phyloP scores from a whole-genome alignment of 2,329 filamentous ascomycete species.

The Neodidymelliopsis sp. region DNA sequence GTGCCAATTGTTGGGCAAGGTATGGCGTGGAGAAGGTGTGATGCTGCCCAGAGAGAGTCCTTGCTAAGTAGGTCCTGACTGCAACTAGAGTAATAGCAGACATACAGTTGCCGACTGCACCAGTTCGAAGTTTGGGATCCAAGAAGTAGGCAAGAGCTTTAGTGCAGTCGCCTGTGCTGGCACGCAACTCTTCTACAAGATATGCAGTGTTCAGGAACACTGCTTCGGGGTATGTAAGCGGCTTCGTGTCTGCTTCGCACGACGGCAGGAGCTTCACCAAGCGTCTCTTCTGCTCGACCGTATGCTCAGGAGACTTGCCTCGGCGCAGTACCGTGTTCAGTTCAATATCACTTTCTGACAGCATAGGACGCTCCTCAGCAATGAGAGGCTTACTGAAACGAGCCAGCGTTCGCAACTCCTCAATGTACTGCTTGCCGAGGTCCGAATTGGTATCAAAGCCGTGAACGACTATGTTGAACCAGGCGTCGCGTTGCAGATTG shows the following conservation, averaged over 20 bases:
- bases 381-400: slow-evolving; percentile 87
- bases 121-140: slow-evolving; percentile 78
- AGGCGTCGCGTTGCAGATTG: slow-evolving; percentile 83
- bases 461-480: slow-evolving; percentile 98
- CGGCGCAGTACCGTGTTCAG: slow-evolving; percentile 91
- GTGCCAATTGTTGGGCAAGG: slow-evolving; percentile 85
- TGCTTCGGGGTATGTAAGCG: slow-evolving; percentile 85
- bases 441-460: slow-evolving; percentile 81
- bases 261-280: slow-evolving; percentile 77
- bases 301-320: slow-evolving; percentile 81
- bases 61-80: slow-evolving; percentile 79
- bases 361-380: slow-evolving; percentile 85
- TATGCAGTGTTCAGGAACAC: slow-evolving; percentile 93
- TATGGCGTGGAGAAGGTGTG: slow-evolving; percentile 89
- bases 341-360: slow-evolving; percentile 95
- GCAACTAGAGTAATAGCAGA: slow-evolving; percentile 70
- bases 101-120: slow-evolving; percentile 70
- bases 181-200: slow-evolving; percentile 86
- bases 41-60: slow-evolving; percentile 73
- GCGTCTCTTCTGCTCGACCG: slow-evolving; percentile 79
- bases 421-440: slow-evolving; percentile 73
- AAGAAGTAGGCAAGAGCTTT: slow-evolving; percentile 90
- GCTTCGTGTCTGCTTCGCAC: slow-evolving; percentile 79
- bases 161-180: slow-evolving; percentile 86
- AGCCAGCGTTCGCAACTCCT: slow-evolving; percentile 84